These are phyloP conservation scores for Coemansia umbellata DNA, from an alignment of 192 early-diverging fungal genomes.

Conservation along the genomic window DNA sequence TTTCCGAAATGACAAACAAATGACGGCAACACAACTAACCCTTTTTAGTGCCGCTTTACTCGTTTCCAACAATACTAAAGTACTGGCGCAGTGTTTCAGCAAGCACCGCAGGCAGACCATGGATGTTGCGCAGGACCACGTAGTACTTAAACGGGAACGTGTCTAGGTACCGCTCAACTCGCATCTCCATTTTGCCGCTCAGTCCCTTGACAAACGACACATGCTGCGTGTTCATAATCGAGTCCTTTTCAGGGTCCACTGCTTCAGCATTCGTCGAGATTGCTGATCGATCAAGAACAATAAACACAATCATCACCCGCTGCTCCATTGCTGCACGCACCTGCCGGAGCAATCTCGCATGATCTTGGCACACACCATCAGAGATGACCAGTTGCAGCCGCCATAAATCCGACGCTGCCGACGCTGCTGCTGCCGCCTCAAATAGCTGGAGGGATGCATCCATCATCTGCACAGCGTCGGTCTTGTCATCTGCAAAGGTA, in stretches of 20 bases:
- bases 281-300: slow-evolving; percentile 75
- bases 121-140: slow-evolving; percentile 85
- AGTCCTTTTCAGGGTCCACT: slow-evolving; percentile 51
- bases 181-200: slow-evolving; percentile 59
- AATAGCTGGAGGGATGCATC: slow-evolving; percentile 77
- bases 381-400: slow-evolving; percentile 95
- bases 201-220: slow-evolving; percentile 69
- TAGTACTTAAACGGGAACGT: slow-evolving; percentile 99
- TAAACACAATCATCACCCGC: slow-evolving; percentile 93
- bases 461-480: slow-evolving; percentile 84
- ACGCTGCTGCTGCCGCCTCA: slow-evolving; percentile 56
- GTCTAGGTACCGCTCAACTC: slow-evolving; percentile 83
- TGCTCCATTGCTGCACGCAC: slow-evolving; percentile 83
- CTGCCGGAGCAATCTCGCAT: slow-evolving; percentile 73
- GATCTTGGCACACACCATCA: slow-evolving; percentile 96
- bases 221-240: slow-evolving; percentile 87
- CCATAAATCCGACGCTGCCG: slow-evolving; percentile 64
- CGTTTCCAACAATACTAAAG: slow-evolving; percentile 74
- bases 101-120: slow-evolving; percentile 80
- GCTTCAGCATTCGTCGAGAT: slow-evolving; percentile 5
- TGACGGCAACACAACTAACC: no score
- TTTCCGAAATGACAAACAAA: no score
- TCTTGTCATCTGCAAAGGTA: slow-evolving; percentile 87
- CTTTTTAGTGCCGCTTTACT: no score
- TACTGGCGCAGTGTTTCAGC: slow-evolving; percentile 95